Conservation (phyloP, 1,139 yeast genomes). For the Geotrichum siamense region DNA sequence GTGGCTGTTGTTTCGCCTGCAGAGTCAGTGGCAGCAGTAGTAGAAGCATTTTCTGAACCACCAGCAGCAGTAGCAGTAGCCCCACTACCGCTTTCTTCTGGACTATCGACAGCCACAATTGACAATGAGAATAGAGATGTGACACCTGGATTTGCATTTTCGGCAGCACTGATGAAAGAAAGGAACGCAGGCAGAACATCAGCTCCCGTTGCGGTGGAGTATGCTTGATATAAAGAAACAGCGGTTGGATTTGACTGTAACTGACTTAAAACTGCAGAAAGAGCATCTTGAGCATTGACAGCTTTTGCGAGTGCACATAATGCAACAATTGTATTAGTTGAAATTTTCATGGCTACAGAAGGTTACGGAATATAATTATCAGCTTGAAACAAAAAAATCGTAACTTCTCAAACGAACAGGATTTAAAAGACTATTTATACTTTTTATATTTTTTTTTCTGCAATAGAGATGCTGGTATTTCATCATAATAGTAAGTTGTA, state of each 20-base stretch:
- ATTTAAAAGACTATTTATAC: not conserved
- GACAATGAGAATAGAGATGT: constrained; percentile 9
- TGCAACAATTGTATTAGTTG: constrained; percentile 8
- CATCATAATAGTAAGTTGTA: no score
- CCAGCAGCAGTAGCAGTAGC: constrained; percentile 10
- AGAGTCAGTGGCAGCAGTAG: constrained; percentile 7
- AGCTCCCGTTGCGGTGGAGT: constrained; percentile 17
- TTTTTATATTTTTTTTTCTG: no score
- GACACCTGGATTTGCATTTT: constrained; percentile 11
- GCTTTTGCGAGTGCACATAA: constrained; percentile 7
- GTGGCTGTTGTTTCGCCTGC: constrained; percentile 6
- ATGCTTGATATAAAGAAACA: constrained; percentile 10
- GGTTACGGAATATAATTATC: not conserved
- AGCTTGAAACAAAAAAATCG: not conserved
- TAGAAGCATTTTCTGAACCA: not conserved
- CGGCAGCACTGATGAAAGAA: constrained; percentile 15
- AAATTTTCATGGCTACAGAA: constrained; percentile 4
- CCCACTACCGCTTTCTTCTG: constrained; percentile 8
- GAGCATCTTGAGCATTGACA: constrained; percentile 4
- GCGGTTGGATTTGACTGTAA: constrained; percentile 12
- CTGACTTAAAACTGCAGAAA: constrained; percentile 10
- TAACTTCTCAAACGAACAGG: not conserved
- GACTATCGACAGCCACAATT: constrained; percentile 6
- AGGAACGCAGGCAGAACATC: constrained; percentile 15
- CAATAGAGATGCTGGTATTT: no score